Evolutionary conservation across 768 basidiomycete genomes (phyloP).

Genomic region (Boletus vermiculosoides): DNA sequence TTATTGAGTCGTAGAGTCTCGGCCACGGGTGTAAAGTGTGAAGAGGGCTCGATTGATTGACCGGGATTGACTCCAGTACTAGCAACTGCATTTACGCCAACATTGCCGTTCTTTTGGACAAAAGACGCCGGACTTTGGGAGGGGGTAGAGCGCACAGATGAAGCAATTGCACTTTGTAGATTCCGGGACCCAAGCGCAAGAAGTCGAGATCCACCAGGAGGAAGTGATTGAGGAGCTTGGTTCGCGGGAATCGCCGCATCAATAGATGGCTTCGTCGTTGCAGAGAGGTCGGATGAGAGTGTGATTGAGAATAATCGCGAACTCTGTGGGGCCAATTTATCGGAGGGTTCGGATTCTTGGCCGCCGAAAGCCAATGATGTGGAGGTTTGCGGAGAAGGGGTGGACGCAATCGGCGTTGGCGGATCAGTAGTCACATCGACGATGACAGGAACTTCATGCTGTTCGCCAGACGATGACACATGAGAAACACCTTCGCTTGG

Average conservation of each 20-base stretch:
- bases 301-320: slow-evolving; percentile 41
- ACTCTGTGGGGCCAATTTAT: slow-evolving; percentile 24
- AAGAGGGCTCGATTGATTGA: slow-evolving; percentile 18
- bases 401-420: slow-evolving; percentile 9
- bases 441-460: slow-evolving; percentile 1
- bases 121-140: slow-evolving; percentile 26
- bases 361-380: not conserved
- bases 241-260: slow-evolving; percentile 44
- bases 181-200: slow-evolving; percentile 38
- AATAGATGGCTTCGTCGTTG: slow-evolving; percentile 25
- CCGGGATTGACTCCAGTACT: slow-evolving; percentile 9
- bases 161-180: slow-evolving; percentile 17
- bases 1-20: slow-evolving; percentile 20
- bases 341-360: slow-evolving; percentile 22
- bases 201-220: slow-evolving; percentile 42
- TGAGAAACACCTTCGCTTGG: slow-evolving; percentile 13
- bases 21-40: slow-evolving; percentile 9
- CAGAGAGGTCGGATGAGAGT: slow-evolving; percentile 20
- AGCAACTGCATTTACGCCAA: slow-evolving; percentile 6
- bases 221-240: slow-evolving; percentile 36
- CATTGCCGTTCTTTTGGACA: slow-evolving; percentile 24
- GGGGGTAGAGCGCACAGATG: slow-evolving; percentile 18
- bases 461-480: slow-evolving; percentile 18
- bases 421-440: slow-evolving; percentile 2
- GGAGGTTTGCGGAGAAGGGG: slow-evolving; percentile 13